Conservation (phyloP, 371 early-diverging fungal species). For the Mortierella sp. region DNA sequence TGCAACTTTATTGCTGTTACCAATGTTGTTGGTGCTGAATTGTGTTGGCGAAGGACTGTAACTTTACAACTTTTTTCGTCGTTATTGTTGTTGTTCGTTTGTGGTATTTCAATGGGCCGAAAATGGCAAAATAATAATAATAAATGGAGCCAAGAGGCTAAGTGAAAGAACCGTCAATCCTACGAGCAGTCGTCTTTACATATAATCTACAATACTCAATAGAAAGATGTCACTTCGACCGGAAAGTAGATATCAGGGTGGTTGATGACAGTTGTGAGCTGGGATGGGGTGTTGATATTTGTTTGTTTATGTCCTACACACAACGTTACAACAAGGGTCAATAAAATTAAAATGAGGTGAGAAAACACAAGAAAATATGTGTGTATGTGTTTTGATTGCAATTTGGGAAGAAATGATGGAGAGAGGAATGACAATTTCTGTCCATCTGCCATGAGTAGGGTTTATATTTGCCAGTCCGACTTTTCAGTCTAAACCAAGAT, state of each 20-base stretch:
- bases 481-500: slow-evolving; percentile 1
- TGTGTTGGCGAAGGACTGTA: too few species aligned
- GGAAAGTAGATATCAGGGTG: too few species aligned
- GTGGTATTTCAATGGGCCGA: background rate
- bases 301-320: too few species aligned
- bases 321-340: too few species aligned
- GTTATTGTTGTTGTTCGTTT: background rate
- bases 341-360: too few species aligned
- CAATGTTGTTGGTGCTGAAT: background rate
- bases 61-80: too few species aligned
- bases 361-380: too few species aligned
- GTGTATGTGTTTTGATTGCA: too few species aligned
- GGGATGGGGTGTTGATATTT: too few species aligned
- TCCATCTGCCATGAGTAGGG: background rate
- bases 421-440: background rate
- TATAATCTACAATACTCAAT: background rate
- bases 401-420: background rate
- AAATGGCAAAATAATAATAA: background rate
- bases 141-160: background rate
- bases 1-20: background rate
- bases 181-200: background rate
- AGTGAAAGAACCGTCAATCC: background rate
- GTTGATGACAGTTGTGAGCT: too few species aligned
- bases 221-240: too few species aligned
- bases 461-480: slow-evolving; percentile 7